Evolutionary conservation across 1,139 yeast genomes (phyloP), one percentile per base, ranked within the genome.

Genomic region (Yamadazyma jaroonii): DNA sequence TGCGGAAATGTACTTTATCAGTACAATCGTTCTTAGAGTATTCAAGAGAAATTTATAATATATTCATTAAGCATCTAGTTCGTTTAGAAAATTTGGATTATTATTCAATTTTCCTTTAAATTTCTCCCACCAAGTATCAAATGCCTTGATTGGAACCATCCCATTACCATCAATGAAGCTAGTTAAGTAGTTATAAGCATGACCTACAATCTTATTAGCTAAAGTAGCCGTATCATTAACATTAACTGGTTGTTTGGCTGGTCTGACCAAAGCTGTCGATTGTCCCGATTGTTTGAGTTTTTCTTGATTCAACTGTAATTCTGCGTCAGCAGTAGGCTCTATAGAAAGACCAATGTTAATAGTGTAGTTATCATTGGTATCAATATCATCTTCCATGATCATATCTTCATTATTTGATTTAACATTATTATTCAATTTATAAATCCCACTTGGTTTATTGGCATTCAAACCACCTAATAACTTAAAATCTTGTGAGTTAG

Each of bases 51-150:
- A n/a, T n/a, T n/a, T n/a, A n/a, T 17, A 17, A 6, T 30, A 20
- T n/a, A 30, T 30, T 30, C 32, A 17, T 23, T 23, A 31, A 15
- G 25, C 34, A 14, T 46, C 48, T 29, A 65, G 42, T 22, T 61
- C 63, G 44, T 86, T 87, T 36, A 92, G 62, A 54, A 88, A 92
- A 39, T 77, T 77, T 1, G 97, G 97, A 56, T 94, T 94, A 45
- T 82, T 82, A 12, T 78, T 72, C 40, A 92, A 55, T 53, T 84
- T 82, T 10, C 77, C 63, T 57, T 77, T 84, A 63, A 92, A 94
- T 61, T 89, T 92, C 45, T 76, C 81, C 97, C 98, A 90, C 99
- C 99, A 92, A 27, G 79, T 83, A 57, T 92, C 95, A 54, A 92
- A 90, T 33, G 83, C 87, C 54, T 82, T 85, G 59, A 92, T 86